A percentile compares a stretch with the other conserved stretches of the same genome.
Conservation (phyloP, 1,139 yeast species). For the Meyerozyma carpophila region DNA sequence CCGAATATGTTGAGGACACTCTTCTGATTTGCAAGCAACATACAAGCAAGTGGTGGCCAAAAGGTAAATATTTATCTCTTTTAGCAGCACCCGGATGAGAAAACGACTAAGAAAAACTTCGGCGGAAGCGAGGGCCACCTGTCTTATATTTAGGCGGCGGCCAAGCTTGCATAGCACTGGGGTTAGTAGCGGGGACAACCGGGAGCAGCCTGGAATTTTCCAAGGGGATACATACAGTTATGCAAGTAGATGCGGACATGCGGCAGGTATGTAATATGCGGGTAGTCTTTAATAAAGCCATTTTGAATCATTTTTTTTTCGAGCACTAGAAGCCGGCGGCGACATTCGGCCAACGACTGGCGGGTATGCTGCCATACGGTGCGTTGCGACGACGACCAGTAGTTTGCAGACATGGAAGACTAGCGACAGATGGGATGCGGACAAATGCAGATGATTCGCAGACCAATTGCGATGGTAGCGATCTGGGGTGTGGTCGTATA, state of each 20-base stretch:
- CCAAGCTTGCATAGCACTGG: slow-evolving; percentile 66
- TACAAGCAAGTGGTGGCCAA: slow-evolving; percentile 82
- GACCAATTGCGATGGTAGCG: too few species aligned
- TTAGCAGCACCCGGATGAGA: slow-evolving; percentile 62
- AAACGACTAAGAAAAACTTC: slow-evolving; percentile 78
- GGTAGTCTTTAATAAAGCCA: slow-evolving; percentile 41
- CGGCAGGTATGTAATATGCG: slow-evolving; percentile 48
- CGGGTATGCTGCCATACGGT: slow-evolving; percentile 40
- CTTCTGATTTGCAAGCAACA: slow-evolving; percentile 90
- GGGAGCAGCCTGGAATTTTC: too few species aligned
- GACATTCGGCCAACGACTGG: slow-evolving; percentile 33
- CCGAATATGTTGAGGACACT: slow-evolving; percentile 90
- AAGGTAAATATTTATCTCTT: slow-evolving; percentile 78
- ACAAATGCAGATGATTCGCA: background rate
- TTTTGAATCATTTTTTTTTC: slow-evolving; percentile 44
- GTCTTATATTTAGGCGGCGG: slow-evolving; percentile 68
- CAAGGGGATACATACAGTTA: slow-evolving; percentile 25
- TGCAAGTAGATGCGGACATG: slow-evolving; percentile 67
- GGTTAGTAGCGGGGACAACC: slow-evolving; percentile 10
- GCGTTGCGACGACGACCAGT: slow-evolving; percentile 43
- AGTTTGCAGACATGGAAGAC: slow-evolving; percentile 41
- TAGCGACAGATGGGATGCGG: background rate
- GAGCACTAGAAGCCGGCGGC: slow-evolving; percentile 32
- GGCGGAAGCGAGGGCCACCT: slow-evolving; percentile 82
- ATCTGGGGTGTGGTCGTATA: too few species aligned